Base-by-base conservation (phyloP, 805 yeast genomes). In the Kodamaea kakaduensis region DNA sequence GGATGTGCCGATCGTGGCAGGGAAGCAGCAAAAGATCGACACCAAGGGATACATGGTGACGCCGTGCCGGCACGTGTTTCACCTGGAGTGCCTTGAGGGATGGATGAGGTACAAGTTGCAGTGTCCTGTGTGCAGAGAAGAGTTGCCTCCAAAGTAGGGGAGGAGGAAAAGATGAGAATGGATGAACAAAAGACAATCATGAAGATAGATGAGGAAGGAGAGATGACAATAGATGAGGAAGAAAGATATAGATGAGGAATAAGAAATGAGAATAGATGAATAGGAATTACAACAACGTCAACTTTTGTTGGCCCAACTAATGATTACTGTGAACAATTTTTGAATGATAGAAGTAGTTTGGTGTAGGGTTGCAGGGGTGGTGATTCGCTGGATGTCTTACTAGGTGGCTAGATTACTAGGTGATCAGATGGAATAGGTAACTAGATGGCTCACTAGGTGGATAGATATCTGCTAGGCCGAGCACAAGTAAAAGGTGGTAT, bases 31-130 rank as follows among this genome's bases (percentile, higher is more conserved):
- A 3, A 35, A 35, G 32, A 22, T 38, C 5, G 40, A 38, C 52
- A 56, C 31, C 52, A 61, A 43, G 65, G 76, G 45, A 14, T 82
- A 80, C 50, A 82, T 84, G 93, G 76, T 87, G 3, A 86, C 97
- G 0, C 97, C 97, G 2, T 89, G 97, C 58, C 70, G 78, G 26
- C 97, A 89, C 56, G 77, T 87, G 7, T 90, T 88, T 73, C 97
- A 89, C 53, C 73, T 86, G 2, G 79, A 75, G n/a, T 89, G 97
- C 61, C 64, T 90, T 44, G 94, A 85, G 52, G 77, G 74, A 43
- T 90, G 97, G 97, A 87, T 90, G 96, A 76, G 80, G 55, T 84
- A 86, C 54, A 85, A 88, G 50, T 60, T 90, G 33, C 96, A 88
- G 51, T 90, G 97, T 60, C 97, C 97, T 1, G 89, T 88, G 5